Percentiles rank a stretch among this genome's conserved stretches.
Evolutionary conservation across 805 yeast species (phyloP).

Genomic region (Millerago galiae): DNA sequence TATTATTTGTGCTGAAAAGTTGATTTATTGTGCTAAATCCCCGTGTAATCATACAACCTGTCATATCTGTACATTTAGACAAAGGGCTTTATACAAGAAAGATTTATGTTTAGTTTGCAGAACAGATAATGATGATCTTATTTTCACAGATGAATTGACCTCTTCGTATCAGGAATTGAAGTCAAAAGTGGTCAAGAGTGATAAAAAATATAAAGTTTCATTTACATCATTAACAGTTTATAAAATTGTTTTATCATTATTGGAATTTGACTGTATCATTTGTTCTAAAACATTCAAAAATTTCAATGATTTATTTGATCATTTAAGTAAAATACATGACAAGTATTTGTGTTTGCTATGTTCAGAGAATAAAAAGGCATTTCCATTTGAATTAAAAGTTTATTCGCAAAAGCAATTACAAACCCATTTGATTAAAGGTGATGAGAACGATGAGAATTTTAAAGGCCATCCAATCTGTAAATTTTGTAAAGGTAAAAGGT

Average conservation of each 20-base stretch:
- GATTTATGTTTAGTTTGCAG: slow-evolving; percentile 80
- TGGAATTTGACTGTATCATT: slow-evolving; percentile 45
- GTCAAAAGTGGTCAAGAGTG: background rate
- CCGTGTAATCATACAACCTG: slow-evolving; percentile 86
- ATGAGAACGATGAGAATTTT: slow-evolving; percentile 55
- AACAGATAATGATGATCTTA: slow-evolving; percentile 50
- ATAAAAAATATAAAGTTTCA: background rate
- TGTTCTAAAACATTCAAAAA: slow-evolving; percentile 26
- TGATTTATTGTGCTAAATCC: slow-evolving; percentile 59
- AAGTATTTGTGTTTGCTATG: slow-evolving; percentile 70
- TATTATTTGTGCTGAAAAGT: slow-evolving; percentile 76
- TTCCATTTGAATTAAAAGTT: slow-evolving; percentile 61
- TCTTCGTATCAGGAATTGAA: slow-evolving; percentile 33
- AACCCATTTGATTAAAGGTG: slow-evolving; percentile 70
- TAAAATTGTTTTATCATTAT: slow-evolving; percentile 42
- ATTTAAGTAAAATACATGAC: slow-evolving; percentile 58
- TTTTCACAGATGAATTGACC: slow-evolving; percentile 46
- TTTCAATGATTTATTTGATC: slow-evolving; percentile 58
- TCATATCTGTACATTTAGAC: slow-evolving; percentile 74
- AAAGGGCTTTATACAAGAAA: slow-evolving; percentile 72
- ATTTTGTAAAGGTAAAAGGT: slow-evolving; percentile 67
- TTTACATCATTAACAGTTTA: slow-evolving; percentile 52
- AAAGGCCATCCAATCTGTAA: slow-evolving; percentile 85
- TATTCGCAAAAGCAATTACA: slow-evolving; percentile 58
- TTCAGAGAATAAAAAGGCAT: slow-evolving; percentile 67